Evolutionary conservation across 345 rosid genomes (phyloP), one percentile per base, ranked within the genome.

Genomic region (Litchi chinensis): DNA sequence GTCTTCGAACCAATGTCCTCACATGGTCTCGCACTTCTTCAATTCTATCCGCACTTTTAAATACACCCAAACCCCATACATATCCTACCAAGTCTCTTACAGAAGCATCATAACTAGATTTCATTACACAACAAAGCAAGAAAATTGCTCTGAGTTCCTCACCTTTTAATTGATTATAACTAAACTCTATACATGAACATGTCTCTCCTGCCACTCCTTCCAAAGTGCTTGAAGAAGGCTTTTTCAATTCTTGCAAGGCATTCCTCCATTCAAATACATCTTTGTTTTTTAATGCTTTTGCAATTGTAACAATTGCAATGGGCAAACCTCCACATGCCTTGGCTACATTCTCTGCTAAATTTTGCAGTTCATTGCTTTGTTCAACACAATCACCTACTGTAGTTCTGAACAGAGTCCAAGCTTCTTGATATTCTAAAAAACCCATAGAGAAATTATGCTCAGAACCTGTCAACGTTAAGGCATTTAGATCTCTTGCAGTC

Each of bases 251-350:
- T 26, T 0, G 41, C 40, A 81, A 22, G 0, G 87, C 86, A 41
- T 79, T 65, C 28, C 80, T 24, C 90, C 90, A 87, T 16, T 0
- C 73, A 11, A 10, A 0, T 4, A 18, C 2, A 0, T 1, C 16
- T n/a, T 75, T 65, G 5, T 79, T 59, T n/a, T 66, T 80, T 39
- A 85, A 76, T 5, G 78, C 72, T 0, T 5, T 67, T 13, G 82
- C 90, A 24, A 81, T 28, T 1, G 83, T 66, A 9, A 54, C 65
- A 13, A 87, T 28, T 4, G 68, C 22, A 39, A 87, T 3, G 0
- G 90, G 90, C 44, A 87, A 74, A 0, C 90, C 84, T 6, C 16
- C 81, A 74, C 87, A 85, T n/a, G 26, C 70, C 1, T 43, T n/a
- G 37, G 75, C 77, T 1, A 79, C 63, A 18, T 84, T 69, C 19